These are phyloP conservation scores for Leavenworthia alabamica DNA, from an alignment of 345 rosid species.

Conservation along the genomic window DNA sequence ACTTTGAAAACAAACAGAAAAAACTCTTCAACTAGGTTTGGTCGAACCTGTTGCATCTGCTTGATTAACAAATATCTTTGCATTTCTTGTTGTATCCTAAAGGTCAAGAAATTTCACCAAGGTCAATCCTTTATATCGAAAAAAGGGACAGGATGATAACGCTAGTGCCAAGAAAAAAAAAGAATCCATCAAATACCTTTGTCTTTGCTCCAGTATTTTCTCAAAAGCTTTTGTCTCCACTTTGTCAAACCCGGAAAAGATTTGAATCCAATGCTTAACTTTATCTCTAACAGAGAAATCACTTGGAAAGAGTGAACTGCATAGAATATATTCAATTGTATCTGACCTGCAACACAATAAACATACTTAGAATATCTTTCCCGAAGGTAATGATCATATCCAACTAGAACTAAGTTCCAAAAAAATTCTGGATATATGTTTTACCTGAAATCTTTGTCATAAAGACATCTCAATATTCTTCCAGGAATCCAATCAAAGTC, in stretches of 20 bases:
- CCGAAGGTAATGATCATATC: neutral
- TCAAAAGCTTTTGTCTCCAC: constrained; percentile 86
- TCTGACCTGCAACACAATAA: constrained; percentile 70
- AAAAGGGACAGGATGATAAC: constrained; percentile 8
- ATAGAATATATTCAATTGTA: constrained; percentile 64
- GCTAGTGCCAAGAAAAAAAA: constrained; percentile 8
- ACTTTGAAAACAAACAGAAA: neutral
- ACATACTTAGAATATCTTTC: neutral
- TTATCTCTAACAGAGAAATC: constrained; percentile 57
- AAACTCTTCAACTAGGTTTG: neutral
- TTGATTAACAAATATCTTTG: constrained; percentile 73
- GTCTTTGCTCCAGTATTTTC: constrained; percentile 90
- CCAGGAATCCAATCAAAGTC: constrained; percentile 96
- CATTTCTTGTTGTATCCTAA: constrained; percentile 98
- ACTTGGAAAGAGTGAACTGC: constrained; percentile 59
- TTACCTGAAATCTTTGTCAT: constrained; percentile 93
- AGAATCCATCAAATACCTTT: constrained; percentile 44
- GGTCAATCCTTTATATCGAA: constrained; percentile 33
- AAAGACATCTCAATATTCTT: constrained; percentile 83
- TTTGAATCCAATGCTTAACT: constrained; percentile 69
- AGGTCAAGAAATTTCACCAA: constrained; percentile 39
- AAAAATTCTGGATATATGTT: neutral
- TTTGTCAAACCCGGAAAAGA: constrained; percentile 71
- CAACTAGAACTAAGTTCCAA: neutral
- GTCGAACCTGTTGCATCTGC: constrained; percentile 76